A percentile compares a stretch with the other conserved stretches of the same genome.
These are phyloP conservation scores for Inga laurina DNA, from an alignment of 306 rosid species.

Conservation along the genomic window DNA sequence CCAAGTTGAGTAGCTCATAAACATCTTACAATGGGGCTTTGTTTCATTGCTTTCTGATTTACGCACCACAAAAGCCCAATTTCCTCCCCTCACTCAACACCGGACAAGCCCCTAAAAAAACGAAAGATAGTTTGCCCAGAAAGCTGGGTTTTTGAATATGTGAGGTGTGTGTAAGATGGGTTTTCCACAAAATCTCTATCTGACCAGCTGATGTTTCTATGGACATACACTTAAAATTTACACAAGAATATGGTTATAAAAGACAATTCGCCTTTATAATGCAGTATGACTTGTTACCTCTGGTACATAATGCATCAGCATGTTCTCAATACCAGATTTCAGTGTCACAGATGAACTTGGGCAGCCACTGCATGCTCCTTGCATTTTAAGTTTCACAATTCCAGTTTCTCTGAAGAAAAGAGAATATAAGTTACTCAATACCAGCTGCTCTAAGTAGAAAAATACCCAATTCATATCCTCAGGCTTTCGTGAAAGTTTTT, in stretches of 20 bases:
- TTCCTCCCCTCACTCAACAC: not conserved
- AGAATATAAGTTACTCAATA: not conserved
- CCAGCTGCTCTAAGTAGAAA: not conserved
- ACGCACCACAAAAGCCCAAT: not conserved
- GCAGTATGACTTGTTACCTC: constrained; percentile 60
- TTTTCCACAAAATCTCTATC: not conserved
- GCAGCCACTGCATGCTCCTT: constrained; percentile 99
- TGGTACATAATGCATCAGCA: constrained; percentile 98
- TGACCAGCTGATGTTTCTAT: not conserved
- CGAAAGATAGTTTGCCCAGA: not conserved
- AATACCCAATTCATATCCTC: not conserved
- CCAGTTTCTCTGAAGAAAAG: constrained; percentile 74
- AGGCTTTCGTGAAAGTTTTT: constrained; percentile 14
- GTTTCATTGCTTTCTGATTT: not conserved
- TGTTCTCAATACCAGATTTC: constrained; percentile 97
- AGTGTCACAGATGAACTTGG: constrained; percentile 97
- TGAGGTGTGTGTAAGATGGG: not conserved
- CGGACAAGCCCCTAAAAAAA: not conserved
- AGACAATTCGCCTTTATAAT: not conserved
- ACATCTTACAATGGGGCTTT: not conserved
- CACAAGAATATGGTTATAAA: not conserved
- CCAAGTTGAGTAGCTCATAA: not conserved
- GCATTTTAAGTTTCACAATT: constrained; percentile 83
- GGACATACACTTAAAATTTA: not conserved
- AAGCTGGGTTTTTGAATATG: not conserved